phyloP scores from a whole-genome alignment of 371 early-diverging fungal genomes.

The Phascolomyces articulosus region DNA sequence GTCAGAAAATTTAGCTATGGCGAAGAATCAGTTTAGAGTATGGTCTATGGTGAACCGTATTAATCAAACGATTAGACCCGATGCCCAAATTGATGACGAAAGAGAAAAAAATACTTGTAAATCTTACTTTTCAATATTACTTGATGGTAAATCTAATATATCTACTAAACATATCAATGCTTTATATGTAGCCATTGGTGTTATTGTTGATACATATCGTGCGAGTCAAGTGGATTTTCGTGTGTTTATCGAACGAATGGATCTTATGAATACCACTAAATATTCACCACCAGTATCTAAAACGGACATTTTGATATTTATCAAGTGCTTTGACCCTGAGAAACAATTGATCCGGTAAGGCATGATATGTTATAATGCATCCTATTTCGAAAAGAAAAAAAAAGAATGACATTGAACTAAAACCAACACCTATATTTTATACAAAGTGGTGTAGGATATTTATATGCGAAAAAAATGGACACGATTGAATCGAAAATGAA shows the following conservation, averaged over 20 bases:
- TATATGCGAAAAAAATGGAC: constrained; percentile 53
- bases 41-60: constrained; percentile 90
- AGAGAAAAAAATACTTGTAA: background rate
- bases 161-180: too few species aligned
- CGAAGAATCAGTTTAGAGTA: constrained; percentile 67
- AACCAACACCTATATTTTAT: background rate
- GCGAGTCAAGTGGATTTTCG: background rate
- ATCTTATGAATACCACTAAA: constrained; percentile 27
- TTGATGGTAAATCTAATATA: too few species aligned
- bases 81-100: constrained; percentile 33
- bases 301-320: constrained; percentile 59
- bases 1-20: constrained; percentile 33
- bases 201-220: background rate
- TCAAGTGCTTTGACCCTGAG: constrained; percentile 84
- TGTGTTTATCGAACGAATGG: constrained; percentile 3
- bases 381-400: too few species aligned
- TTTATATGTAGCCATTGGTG: background rate
- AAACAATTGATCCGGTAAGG: constrained; percentile 64
- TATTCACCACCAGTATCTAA: constrained; percentile 32
- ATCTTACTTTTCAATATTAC: background rate
- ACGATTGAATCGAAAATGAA: constrained; percentile 68
- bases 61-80: constrained; percentile 91
- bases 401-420: too few species aligned
- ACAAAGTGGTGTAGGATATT: constrained; percentile 18
- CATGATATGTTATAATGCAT: too few species aligned